Conservation (phyloP, 2,329 filamentous ascomycete species). For the Xylaria hypoxylon region DNA sequence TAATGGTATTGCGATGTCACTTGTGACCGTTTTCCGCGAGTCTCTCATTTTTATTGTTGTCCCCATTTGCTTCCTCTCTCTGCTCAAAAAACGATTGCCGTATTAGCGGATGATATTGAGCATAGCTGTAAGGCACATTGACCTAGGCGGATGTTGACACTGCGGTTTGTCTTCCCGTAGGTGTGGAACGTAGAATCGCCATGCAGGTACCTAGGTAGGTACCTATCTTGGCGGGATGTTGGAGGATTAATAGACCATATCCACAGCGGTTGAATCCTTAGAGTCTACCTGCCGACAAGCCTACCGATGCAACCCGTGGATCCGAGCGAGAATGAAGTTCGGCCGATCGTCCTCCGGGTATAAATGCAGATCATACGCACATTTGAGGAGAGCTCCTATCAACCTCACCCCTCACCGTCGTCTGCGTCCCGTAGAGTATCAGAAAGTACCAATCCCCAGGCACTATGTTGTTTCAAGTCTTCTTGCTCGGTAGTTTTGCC, state of each 20-base stretch:
- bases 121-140: too few relatives aligned
- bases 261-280: background rate
- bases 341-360: background rate
- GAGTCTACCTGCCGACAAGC: background rate
- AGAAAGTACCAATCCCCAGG: background rate
- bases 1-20: too few relatives aligned
- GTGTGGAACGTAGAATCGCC: too few relatives aligned
- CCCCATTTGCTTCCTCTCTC: too few relatives aligned
- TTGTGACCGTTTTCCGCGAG: too few relatives aligned
- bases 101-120: too few relatives aligned
- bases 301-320: slow-evolving; percentile 1
- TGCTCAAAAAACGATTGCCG: too few relatives aligned
- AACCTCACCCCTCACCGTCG: background rate
- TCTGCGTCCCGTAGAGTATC: background rate
- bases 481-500: slow-evolving; percentile 24
- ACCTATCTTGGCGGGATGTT: background rate
- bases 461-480: slow-evolving; percentile 14
- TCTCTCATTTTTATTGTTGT: too few relatives aligned
- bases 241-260: background rate
- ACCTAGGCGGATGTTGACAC: too few relatives aligned
- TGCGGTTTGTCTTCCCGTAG: too few relatives aligned
- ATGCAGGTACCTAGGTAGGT: too few relatives aligned
- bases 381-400: background rate
- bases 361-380: slow-evolving; percentile 2
- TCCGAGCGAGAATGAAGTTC: background rate